Conservation (phyloP, 352 stramenopile species). For the Phytopythium aichiense region DNA sequence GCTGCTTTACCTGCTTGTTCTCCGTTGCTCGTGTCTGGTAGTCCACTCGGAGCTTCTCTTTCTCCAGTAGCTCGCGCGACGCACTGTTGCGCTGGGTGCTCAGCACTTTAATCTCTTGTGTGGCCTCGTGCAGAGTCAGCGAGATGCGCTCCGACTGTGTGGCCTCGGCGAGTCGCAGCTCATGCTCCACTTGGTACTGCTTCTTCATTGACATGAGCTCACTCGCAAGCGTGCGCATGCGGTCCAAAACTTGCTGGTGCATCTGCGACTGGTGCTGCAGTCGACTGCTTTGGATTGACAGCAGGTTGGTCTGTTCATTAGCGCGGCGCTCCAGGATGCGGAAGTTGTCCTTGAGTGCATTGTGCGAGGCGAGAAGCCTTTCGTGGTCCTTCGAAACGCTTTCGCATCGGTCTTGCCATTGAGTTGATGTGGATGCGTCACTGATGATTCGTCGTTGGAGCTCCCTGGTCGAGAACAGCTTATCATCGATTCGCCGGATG, state of each 20-base stretch:
- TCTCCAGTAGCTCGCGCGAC: constrained; percentile 45
- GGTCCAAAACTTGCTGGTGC: constrained; percentile 54
- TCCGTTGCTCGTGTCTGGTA: constrained; percentile 46
- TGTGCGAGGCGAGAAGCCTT: constrained; percentile 23
- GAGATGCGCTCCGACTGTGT: constrained; percentile 55
- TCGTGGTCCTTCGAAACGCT: constrained; percentile 16
- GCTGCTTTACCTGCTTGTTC: constrained; percentile 44
- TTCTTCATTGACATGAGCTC: constrained; percentile 33
- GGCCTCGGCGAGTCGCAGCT: constrained; percentile 47
- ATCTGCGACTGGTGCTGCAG: constrained; percentile 47
- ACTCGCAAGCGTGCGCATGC: constrained; percentile 38
- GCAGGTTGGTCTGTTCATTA: constrained; percentile 63
- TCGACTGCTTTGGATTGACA: constrained; percentile 54
- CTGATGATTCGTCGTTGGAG: constrained; percentile 9
- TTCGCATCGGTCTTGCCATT: constrained; percentile 29
- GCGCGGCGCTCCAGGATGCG: constrained; percentile 48
- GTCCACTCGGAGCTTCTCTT: constrained; percentile 50
- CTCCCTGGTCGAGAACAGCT: background rate
- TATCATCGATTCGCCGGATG: background rate
- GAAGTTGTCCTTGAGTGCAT: constrained; percentile 46
- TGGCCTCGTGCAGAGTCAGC: constrained; percentile 39
- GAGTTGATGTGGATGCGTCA: constrained; percentile 9
- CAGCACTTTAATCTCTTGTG: constrained; percentile 43
- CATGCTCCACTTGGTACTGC: constrained; percentile 43
- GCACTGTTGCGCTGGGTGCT: constrained; percentile 42